Conservation (phyloP, 1,139 yeast genomes). For the Saccharomycopsis phalli region DNA sequence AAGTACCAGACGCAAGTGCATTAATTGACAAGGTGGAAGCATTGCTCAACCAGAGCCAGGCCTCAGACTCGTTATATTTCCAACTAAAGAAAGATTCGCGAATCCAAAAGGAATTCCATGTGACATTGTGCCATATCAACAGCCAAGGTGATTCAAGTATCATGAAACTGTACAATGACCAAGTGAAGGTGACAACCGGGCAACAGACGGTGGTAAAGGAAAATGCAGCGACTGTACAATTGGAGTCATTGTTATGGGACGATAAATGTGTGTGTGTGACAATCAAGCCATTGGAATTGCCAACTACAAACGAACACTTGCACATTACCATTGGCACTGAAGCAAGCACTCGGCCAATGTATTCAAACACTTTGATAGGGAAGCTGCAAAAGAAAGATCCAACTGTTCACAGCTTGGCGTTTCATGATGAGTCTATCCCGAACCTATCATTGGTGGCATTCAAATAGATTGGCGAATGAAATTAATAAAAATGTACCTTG, state of each 20-base stretch:
- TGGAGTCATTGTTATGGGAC: conserved; percentile 43
- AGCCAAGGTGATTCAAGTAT: conserved; percentile 26
- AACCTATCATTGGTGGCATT: not conserved
- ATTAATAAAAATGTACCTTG: no score
- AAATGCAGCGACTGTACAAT: conserved; percentile 29
- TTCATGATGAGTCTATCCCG: not conserved
- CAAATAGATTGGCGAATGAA: no score
- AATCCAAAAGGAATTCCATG: conserved; percentile 58
- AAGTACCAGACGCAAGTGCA: not conserved
- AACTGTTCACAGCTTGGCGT: not conserved
- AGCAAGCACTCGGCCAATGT: conserved; percentile 40
- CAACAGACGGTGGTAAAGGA: not conserved
- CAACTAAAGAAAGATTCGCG: conserved; percentile 31
- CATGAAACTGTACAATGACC: conserved; percentile 24
- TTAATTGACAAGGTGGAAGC: not conserved
- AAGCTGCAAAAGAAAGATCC: no score
- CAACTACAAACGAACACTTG: conserved; percentile 38
- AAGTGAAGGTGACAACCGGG: not conserved
- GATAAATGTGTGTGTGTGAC: conserved; percentile 47
- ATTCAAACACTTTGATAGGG: conserved; percentile 40
- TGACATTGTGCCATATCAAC: conserved; percentile 60
- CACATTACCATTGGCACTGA: conserved; percentile 77
- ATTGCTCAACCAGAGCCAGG: not conserved
- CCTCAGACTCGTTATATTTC: conserved; percentile 20
- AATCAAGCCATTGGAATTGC: conserved; percentile 27